phyloP scores from a whole-genome alignment of 106 monocot species.

The Allium cepa region DNA sequence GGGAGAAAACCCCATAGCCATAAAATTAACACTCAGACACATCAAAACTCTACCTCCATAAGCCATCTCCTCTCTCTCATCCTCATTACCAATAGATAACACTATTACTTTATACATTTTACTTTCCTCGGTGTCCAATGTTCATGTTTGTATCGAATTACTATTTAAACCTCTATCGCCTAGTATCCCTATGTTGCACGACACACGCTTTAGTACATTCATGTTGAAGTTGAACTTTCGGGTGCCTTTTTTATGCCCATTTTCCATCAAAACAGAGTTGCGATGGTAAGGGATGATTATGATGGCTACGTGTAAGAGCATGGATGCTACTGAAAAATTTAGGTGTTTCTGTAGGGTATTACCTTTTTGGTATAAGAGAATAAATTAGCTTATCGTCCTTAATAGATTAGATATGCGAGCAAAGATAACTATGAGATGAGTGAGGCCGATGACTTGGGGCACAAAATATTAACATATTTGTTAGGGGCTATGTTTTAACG shows the following conservation, averaged over 20 bases:
- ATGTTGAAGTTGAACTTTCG: neutral
- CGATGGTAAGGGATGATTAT: conserved; percentile 6
- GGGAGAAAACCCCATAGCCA: neutral
- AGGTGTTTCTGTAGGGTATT: neutral
- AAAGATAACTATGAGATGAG: conserved; percentile 11
- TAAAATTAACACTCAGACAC: conserved; percentile 6
- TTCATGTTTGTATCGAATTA: neutral
- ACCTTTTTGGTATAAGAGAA: too few species aligned
- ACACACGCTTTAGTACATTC: neutral
- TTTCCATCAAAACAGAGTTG: neutral
- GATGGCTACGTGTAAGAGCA: neutral
- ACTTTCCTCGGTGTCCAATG: neutral
- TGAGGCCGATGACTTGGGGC: conserved; percentile 12
- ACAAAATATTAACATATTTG: conserved; percentile 12
- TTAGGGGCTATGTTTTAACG: too few species aligned
- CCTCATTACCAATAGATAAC: neutral
- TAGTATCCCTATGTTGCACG: conserved; percentile 5
- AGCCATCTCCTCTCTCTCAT: conserved; percentile 11
- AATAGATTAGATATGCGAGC: neutral
- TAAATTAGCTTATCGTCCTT: too few species aligned
- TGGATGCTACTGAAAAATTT: neutral
- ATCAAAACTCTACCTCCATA: conserved; percentile 4
- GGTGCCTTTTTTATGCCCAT: neutral
- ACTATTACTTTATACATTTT: neutral
- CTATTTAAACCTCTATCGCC: neutral